Evolutionary conservation across 75 land plant species (phyloP), one percentile per base, ranked within the genome.

Genomic region (Cupressus sempervirens): DNA sequence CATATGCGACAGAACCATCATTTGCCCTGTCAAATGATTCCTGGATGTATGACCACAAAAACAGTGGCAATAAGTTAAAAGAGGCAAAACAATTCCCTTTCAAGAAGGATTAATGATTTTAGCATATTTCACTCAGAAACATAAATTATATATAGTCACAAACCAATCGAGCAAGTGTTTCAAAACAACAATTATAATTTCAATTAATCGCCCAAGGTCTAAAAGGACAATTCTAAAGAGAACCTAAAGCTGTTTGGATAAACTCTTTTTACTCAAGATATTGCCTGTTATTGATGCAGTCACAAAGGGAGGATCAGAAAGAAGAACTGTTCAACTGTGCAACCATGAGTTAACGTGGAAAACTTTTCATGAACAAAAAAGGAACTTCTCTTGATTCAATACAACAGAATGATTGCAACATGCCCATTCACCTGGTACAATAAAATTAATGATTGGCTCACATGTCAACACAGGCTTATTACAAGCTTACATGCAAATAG

Each of bases 1-100:
- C 99, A 88, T 91, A 90, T 15, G 82, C 86, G 68, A 48, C 76
- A 26, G 88, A 90, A 84, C 88, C 83, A 84, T 83, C 83, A 35
- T 86, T 89, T 70, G 84, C 62, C 45, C 81, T 81, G 43, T 1
- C 43, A 83, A 52, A 53, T 62, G 29, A 43, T 30, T 58, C 56
- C 52, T 43, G 30, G 5, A 38, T 48, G 41, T 32, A 84, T 32
- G 32, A 62, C 38, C 76, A 38, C 54, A 38, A 50, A 40, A 38
- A 53, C 16, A 38, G 32, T 70, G 10, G 30, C 3, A 4, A 45
- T 20, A 76, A 38, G 79, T 38, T 23, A 38, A 76, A 76, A 36
- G 15, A 76, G 38, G 79, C 20, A 76, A 76, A 76, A 76, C 79
- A 20, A 79, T 36, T 8, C 9, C 81, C 9, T 76, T 76, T 7